Base-by-base conservation (phyloP, 768 basidiomycete genomes). In the Psilocybe cubensis region DNA sequence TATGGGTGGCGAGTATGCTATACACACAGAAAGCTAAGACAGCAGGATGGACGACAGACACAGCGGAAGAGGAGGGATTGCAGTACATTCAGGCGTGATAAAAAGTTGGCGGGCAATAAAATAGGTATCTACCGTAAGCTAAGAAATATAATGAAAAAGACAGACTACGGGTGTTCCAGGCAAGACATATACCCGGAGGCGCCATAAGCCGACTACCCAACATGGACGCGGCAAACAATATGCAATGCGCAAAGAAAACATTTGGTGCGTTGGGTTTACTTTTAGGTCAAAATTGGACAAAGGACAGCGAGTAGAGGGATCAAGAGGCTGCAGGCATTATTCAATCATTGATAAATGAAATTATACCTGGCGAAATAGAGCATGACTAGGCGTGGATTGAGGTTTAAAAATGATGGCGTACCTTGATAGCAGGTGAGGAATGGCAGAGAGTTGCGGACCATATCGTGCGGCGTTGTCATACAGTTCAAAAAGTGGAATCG, bases 381-480 rank as follows among this genome's bases (percentile, higher is more conserved):
- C 18, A 24, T 17, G 45, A 27, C 14, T 3, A 46, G 0, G 5
- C 8, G 3, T 7, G 45, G 4, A 27, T 18, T 29, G 25, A 48
- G n/a, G 28, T 18, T 27, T 27, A 3, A 46, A 46, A 9, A 25
- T 23, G 5, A 46, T 24, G 25, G 1, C 28, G 27, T 56, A 90
- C 88, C 89, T 85, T 66, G 94, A 96, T 21, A 98, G 77, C 61
- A 96, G 71, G 72, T 97, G 94, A 2, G 96, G 96, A 62, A 98
- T 92, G 2, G 96, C 94, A 23, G 93, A 92, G 10, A 98, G 82
- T 66, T 97, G 95, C 0, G 96, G 96, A 1, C 96, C 96, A 67
- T 96, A 96, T 55, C 96, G 81, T 0, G 96, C 95, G 8, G 94
- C 92, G 58, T 99, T 99, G 71, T 98, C 97, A 69, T 98, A 99